These are phyloP conservation scores for Taxillus chinensis DNA, from an alignment of 164 flowering plant species.

Conservation along the genomic window DNA sequence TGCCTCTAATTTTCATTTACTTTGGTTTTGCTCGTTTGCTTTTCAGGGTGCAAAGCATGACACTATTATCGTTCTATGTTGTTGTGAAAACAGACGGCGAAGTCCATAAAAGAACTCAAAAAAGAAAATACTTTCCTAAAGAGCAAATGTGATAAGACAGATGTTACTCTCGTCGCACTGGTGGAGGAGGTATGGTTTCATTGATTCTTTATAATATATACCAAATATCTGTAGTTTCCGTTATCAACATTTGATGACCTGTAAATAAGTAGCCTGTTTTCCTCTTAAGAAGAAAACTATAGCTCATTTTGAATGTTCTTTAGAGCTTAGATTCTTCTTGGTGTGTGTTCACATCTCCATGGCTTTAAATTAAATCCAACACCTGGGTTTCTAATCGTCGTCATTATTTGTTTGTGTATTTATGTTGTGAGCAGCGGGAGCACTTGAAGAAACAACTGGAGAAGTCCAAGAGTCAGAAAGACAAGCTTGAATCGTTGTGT, in stretches of 20 bases:
- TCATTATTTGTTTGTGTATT: not conserved
- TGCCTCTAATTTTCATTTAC: not conserved
- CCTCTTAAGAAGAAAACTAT: not conserved
- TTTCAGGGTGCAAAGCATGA: not conserved
- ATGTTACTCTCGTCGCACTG: constrained; percentile 70
- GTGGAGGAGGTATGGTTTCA: constrained; percentile 67
- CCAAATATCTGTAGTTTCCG: no score
- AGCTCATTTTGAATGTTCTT: no score
- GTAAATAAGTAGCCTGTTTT: not conserved
- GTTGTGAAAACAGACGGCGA: constrained; percentile 50
- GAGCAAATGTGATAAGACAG: constrained; percentile 80
- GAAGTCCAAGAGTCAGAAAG: constrained; percentile 78
- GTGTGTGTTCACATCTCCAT: no score
- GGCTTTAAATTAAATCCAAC: no score
- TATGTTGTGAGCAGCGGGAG: constrained; percentile 46
- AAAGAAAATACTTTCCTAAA: constrained; percentile 86
- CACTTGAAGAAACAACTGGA: constrained; percentile 74
- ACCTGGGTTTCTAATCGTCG: no score
- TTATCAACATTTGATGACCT: no score
- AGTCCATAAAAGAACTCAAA: constrained; percentile 78
- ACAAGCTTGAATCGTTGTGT: constrained; percentile 81
- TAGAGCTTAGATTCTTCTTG: no score
- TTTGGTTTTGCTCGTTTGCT: not conserved
- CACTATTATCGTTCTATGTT: not conserved
- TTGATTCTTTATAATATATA: not conserved